These are phyloP conservation scores for Lactarius akahatsu DNA, from an alignment of 768 basidiomycete genomes.

Conservation along the genomic window DNA sequence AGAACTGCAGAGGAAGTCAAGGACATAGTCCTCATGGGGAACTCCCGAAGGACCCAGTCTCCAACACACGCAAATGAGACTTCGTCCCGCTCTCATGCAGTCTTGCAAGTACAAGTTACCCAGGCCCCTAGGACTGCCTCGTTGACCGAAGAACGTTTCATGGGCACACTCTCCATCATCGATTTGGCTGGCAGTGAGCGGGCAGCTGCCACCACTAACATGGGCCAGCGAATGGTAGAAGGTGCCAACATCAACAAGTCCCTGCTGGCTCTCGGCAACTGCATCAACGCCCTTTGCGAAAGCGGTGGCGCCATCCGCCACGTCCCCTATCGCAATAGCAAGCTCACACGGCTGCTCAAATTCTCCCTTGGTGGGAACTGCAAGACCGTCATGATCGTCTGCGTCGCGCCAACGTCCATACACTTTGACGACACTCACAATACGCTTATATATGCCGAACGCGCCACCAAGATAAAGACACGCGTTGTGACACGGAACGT, in stretches of 20 bases:
- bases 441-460: constrained; percentile 95
- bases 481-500: constrained; percentile 95
- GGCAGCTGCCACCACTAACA: constrained; percentile 93
- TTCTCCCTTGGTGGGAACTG: constrained; percentile 98
- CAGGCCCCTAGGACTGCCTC: constrained; percentile 85
- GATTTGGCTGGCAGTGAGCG: constrained; percentile 97
- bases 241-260: constrained; percentile 99
- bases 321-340: constrained; percentile 96
- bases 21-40: constrained; percentile 86
- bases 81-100: constrained; percentile 96
- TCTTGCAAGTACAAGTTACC: constrained; percentile 91
- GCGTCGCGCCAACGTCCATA: constrained; percentile 89
- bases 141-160: constrained; percentile 74
- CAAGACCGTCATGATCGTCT: constrained; percentile 99
- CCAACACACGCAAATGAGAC: constrained; percentile 96
- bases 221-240: constrained; percentile 98
- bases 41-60: constrained; percentile 84
- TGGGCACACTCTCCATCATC: constrained; percentile 95
- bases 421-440: constrained; percentile 99
- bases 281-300: constrained; percentile 97
- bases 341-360: constrained; percentile 95
- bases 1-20: constrained; percentile 90
- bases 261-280: constrained; percentile 93
- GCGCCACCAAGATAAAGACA: constrained; percentile 97
- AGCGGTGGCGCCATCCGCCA: constrained; percentile 86